phyloP scores from a whole-genome alignment of 345 rosid species.

The Eucalyptus paniculata region DNA sequence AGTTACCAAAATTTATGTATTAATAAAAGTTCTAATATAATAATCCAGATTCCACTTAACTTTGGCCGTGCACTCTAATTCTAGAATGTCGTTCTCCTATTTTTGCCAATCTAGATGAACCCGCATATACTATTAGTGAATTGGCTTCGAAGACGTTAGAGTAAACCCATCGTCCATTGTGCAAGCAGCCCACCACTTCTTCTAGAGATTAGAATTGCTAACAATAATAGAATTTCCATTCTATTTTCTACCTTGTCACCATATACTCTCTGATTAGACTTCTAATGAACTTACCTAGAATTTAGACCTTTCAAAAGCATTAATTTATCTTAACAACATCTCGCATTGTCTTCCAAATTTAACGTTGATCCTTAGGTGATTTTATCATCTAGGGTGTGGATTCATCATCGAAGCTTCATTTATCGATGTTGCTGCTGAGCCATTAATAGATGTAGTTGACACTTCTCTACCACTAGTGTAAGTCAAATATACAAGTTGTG shows the following conservation, averaged over 20 bases:
- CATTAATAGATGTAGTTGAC: background rate
- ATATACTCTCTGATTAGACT: background rate
- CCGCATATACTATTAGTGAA: background rate
- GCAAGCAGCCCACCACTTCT: background rate
- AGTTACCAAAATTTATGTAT: fast-evolving
- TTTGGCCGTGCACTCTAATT: background rate
- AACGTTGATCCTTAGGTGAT: background rate
- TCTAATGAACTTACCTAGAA: background rate
- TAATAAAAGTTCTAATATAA: too few species aligned
- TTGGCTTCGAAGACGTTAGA: background rate
- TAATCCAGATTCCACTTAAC: background rate
- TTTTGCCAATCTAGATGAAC: background rate
- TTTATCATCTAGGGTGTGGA: background rate
- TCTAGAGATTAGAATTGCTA: background rate
- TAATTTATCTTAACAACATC: background rate
- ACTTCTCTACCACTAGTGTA: background rate
- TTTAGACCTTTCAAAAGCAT: background rate
- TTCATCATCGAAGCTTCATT: background rate
- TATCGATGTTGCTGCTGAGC: background rate
- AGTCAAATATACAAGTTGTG: background rate
- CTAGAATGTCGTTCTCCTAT: too few species aligned
- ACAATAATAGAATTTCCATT: too few species aligned
- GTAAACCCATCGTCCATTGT: background rate
- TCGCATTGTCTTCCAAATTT: background rate
- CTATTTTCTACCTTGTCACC: background rate